Evolutionary conservation across 306 rosid species (phyloP), one percentile per base, ranked within the genome.

Genomic region (Aeschynomene evenia): DNA sequence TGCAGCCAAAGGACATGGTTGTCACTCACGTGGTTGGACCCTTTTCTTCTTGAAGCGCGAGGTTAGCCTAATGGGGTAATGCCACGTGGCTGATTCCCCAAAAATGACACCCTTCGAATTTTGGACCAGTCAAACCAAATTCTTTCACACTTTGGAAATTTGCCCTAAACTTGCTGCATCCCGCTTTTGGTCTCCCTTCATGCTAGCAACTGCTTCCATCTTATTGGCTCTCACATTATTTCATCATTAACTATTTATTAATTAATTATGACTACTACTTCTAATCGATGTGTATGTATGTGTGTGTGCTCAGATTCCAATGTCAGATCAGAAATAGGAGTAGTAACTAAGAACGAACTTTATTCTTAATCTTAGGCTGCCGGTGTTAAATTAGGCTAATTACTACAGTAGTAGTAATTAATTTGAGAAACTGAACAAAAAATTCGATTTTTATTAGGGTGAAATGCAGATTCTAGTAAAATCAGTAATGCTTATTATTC

Each of bases 21-120:
- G 91, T 78, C 86, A 76, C 72, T 84, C 91, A 74, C 89, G 79
- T 84, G 88, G 73, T 82, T 79, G 9, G 68, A 57, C 20, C 58
- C 14, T 51, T 68, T 50, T 42, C 23, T n/a, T n/a, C n/a, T n/a
- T n/a, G n/a, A 68, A 74, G 55, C 49, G 75, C n/a, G n/a, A n/a
- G n/a, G 63, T 51, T 61, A 39, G 23, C 12, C 77, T 52, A 84
- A 71, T 71, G 72, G 91, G 81, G 88, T 43, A 31, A 54, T 45
- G 67, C 48, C 89, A 73, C 78, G 83, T 86, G 80, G 74, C 15
- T 9, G 60, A 40, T 68, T 49, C 74, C 81, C 52, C 79, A 31
- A 48, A 45, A 55, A 8, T 36, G 71, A 55, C 19, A 69, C 63
- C 31, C 21, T 63, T 45, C 42, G 14, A 65, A 75, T 45, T n/a